phyloP scores from a whole-genome alignment of 257 asterid species.

The Gentiana macrophylla region DNA sequence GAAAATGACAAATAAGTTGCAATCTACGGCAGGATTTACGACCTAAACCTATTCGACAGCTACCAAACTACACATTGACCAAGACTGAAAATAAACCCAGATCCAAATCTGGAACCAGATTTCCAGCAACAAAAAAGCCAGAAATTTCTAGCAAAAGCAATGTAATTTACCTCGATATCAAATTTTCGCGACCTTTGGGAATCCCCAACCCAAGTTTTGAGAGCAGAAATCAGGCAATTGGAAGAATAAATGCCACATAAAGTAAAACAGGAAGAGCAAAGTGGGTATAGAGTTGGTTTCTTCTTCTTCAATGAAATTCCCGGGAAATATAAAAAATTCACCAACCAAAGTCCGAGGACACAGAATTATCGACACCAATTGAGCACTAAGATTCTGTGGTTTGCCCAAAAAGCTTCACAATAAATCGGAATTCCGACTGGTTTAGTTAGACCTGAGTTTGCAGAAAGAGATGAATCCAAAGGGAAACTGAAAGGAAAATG shows the following conservation, averaged over 20 bases:
- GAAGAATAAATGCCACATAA: no score
- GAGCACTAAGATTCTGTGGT: conserved; percentile 19
- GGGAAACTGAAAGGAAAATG: not conserved
- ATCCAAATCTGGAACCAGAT: conserved; percentile 8
- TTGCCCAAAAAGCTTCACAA: conserved; percentile 12
- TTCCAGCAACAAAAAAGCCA: not conserved
- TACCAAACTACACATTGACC: no score
- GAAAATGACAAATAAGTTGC: not conserved
- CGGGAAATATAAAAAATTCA: not conserved
- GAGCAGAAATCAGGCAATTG: no score
- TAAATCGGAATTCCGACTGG: conserved; percentile 4
- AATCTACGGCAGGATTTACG: not conserved
- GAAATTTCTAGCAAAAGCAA: not conserved
- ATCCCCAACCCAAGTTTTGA: no score
- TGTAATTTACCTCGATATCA: no score
- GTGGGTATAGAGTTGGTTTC: not conserved
- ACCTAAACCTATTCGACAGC: no score
- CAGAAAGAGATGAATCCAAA: not conserved
- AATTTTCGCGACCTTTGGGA: no score
- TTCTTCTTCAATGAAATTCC: no score
- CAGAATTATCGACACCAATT: conserved; percentile 14
- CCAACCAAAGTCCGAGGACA: conserved; percentile 25
- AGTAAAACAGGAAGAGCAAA: not conserved
- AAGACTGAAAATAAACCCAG: conserved; percentile 15
- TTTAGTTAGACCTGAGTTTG: not conserved